phyloP scores from a whole-genome alignment of 108 stramenopile genomes.

The Pseudonitzschia delicatissima region DNA sequence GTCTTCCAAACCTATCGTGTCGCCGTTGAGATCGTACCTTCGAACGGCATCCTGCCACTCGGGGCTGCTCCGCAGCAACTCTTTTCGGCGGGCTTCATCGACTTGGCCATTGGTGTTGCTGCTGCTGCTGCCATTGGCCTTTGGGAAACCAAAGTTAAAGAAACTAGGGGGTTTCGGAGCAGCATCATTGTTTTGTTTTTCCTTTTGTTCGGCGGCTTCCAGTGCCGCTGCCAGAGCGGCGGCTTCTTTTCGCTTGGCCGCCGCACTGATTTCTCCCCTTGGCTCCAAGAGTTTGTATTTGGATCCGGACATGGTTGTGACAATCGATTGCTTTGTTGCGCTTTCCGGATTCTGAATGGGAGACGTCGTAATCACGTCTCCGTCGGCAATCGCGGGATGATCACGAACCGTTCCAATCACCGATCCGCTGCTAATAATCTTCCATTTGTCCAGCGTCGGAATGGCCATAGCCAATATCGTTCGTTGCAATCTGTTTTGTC shows the following conservation, averaged over 20 bases:
- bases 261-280: neutral
- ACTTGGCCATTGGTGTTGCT: neutral
- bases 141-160: too few relatives aligned
- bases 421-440: conserved; percentile 53
- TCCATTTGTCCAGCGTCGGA: conserved; percentile 74
- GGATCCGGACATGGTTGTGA: conserved; percentile 69
- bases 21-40: conserved; percentile 42
- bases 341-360: conserved; percentile 47
- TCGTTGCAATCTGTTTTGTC: neutral
- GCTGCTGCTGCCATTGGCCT: too few relatives aligned
- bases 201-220: neutral
- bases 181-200: neutral
- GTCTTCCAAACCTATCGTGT: conserved; percentile 52
- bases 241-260: conserved; percentile 1
- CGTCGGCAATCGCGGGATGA: conserved; percentile 74
- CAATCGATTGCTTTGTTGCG: conserved; percentile 39
- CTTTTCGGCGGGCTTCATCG: neutral
- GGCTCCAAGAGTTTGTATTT: conserved; percentile 58
- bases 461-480: conserved; percentile 1
- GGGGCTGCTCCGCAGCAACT: conserved; percentile 17
- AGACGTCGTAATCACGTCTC: conserved; percentile 75
- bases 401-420: conserved; percentile 62
- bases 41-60: conserved; percentile 22
- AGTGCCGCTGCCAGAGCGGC: conserved; percentile 8
- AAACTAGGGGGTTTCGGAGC: neutral